Percentiles rank a stretch among this genome's conserved stretches.
Evolutionary conservation across 2,329 filamentous ascomycete species (phyloP).

Genomic region (Neonectria neomacrospora): DNA sequence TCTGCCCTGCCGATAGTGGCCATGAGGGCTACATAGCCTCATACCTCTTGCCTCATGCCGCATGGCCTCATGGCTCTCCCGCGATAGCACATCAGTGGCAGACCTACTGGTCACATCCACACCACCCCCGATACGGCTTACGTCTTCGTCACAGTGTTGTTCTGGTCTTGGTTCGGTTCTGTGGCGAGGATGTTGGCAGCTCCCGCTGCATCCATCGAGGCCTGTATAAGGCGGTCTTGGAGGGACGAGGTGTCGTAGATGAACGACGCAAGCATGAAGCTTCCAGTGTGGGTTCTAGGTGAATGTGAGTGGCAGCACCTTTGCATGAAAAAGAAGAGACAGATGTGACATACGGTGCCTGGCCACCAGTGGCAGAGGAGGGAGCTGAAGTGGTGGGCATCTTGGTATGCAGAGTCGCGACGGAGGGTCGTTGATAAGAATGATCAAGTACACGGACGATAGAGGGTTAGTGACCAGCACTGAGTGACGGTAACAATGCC

Average conservation of each 20-base stretch:
- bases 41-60: too few relatives aligned
- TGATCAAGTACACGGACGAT: background rate
- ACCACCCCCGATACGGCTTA: background rate
- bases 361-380: background rate
- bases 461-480: background rate
- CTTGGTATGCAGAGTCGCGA: background rate
- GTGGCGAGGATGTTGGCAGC: background rate
- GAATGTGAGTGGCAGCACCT: background rate
- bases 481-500: background rate
- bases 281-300: background rate
- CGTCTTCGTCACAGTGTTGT: background rate
- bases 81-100: background rate
- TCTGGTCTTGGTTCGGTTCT: background rate
- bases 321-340: background rate
- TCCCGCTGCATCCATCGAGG: background rate
- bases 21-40: too few relatives aligned
- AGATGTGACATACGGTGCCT: background rate
- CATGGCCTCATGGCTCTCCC: background rate
- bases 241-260: conserved; percentile 23
- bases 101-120: background rate
- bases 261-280: conserved; percentile 14
- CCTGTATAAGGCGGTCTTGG: conserved; percentile 15
- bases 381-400: background rate
- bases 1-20: background rate
- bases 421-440: background rate